Percentiles rank a stretch among this genome's conserved stretches.
Conservation (phyloP, 192 early-diverging fungal genomes). For the Piromyces finnis region DNA sequence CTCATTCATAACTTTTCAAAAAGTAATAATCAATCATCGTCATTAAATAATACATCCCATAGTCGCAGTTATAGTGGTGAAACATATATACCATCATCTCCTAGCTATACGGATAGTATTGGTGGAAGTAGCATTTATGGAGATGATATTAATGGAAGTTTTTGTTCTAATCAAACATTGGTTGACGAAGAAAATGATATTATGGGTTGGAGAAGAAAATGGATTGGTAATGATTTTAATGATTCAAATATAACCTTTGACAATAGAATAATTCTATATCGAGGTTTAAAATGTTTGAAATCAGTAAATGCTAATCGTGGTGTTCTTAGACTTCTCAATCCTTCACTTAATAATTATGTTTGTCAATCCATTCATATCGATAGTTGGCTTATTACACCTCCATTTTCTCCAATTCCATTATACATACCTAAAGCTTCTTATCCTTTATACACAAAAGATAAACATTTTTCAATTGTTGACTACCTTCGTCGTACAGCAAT, state of each 20-base stretch:
- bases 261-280: not conserved
- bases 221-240: not conserved
- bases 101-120: not conserved
- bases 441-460: not conserved
- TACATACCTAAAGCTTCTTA: not conserved
- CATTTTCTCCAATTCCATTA: not conserved
- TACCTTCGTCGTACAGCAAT: not conserved
- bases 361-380: not conserved
- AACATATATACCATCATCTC: not conserved
- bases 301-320: not conserved
- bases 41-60: not conserved
- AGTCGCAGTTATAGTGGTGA: not conserved
- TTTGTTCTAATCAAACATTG: not conserved
- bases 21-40: not conserved
- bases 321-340: not conserved
- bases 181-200: not conserved
- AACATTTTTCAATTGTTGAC: not conserved
- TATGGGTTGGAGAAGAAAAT: not conserved
- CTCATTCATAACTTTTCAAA: conserved; percentile 77
- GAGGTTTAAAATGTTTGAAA: not conserved
- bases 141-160: not conserved
- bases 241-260: not conserved
- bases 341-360: not conserved
- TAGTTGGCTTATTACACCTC: not conserved
- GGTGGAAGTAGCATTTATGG: not conserved